Evolutionary conservation across 2,329 filamentous ascomycete genomes (phyloP).

Genomic region (Biscogniauxia mediterranea): DNA sequence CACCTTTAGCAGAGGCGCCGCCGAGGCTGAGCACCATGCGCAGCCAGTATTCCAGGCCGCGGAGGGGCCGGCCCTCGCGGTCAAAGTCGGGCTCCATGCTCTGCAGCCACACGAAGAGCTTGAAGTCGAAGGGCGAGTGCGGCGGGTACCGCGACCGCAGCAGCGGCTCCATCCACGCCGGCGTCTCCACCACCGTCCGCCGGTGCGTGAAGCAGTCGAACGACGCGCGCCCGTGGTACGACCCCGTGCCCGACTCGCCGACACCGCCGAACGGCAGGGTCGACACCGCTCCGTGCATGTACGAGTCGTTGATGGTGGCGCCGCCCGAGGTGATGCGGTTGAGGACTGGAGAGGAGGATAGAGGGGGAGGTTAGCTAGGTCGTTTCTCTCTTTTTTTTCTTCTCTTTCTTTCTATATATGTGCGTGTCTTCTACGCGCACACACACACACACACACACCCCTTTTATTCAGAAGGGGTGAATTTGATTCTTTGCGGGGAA

Average conservation of each 20-base stretch:
- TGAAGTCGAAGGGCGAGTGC: constrained; percentile 48
- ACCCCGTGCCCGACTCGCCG: constrained; percentile 72
- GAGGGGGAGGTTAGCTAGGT: not conserved
- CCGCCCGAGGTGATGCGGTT: constrained; percentile 64
- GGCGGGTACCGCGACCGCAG: constrained; percentile 69
- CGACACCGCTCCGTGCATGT: constrained; percentile 68
- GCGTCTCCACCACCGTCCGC: constrained; percentile 58
- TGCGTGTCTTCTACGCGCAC: no score
- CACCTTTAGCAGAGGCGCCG: constrained; percentile 46
- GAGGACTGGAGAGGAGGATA: constrained; percentile 44
- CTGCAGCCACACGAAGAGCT: constrained; percentile 43
- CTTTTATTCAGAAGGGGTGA: no score
- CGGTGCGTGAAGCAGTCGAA: constrained; percentile 57
- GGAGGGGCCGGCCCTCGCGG: constrained; percentile 53
- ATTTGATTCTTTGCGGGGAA: not conserved
- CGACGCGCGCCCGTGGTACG: constrained; percentile 73
- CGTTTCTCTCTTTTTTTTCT: constrained; percentile 1
- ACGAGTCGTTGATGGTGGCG: constrained; percentile 63
- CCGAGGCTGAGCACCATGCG: constrained; percentile 52
- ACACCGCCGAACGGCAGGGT: constrained; percentile 81
- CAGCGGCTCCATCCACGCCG: constrained; percentile 64
- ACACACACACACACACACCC: no score
- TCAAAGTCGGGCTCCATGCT: constrained; percentile 58
- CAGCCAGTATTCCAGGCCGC: constrained; percentile 54
- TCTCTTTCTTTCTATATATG: constrained; percentile 1